Evolutionary conservation across 306 rosid species (phyloP).

Genomic region (Malus fusca): DNA sequence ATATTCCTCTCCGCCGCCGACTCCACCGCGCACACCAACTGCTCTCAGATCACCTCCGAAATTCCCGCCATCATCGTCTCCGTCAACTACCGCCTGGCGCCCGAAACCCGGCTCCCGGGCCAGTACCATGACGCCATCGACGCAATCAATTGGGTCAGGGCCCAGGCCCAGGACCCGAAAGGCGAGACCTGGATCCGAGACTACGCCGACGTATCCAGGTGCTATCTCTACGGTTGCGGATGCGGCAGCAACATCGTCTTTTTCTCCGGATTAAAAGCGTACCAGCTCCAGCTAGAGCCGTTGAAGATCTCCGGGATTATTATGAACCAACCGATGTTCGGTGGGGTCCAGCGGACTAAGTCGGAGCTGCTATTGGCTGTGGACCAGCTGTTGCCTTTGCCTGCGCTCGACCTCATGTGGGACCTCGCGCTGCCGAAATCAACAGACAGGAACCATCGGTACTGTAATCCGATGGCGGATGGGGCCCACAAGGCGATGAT

Average conservation of each 20-base stretch:
- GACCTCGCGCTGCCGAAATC: conserved; percentile 37
- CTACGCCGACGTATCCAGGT: conserved; percentile 54
- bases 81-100: conserved; percentile 31
- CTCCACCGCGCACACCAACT: not conserved
- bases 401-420: conserved; percentile 71
- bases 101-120: conserved; percentile 43
- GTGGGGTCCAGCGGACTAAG: conserved; percentile 36
- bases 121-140: conserved; percentile 36
- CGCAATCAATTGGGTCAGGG: conserved; percentile 37
- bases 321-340: conserved; percentile 72
- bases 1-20: conserved; percentile 11
- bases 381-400: conserved; percentile 47
- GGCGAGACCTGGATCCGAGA: conserved; percentile 61
- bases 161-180: conserved; percentile 12
- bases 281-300: conserved; percentile 16
- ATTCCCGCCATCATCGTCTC: conserved; percentile 46
- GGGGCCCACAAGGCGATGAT: conserved; percentile 35
- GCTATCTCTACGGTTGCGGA: conserved; percentile 45
- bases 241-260: conserved; percentile 58
- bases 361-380: conserved; percentile 51
- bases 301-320: conserved; percentile 43
- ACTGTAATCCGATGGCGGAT: conserved; percentile 48
- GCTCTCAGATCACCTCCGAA: conserved; percentile 14
- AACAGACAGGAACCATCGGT: conserved; percentile 46
- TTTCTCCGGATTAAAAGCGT: conserved; percentile 11